Evolutionary conservation across 805 yeast genomes (phyloP).

Genomic region (Barnettozyma pratensis): DNA sequence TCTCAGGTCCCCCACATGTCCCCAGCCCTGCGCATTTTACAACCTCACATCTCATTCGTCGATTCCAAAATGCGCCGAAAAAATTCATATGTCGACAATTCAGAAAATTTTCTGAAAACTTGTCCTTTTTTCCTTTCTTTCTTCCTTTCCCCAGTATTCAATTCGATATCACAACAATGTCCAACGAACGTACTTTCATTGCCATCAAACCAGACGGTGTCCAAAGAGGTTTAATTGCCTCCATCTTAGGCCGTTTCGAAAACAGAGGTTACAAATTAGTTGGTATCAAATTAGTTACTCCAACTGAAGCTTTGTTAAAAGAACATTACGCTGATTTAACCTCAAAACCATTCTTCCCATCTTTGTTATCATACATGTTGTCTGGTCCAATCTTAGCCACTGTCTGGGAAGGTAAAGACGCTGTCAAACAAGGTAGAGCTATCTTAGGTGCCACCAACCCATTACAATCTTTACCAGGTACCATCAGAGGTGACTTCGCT

Average conservation of each 20-base stretch:
- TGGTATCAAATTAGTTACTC: conserved; percentile 85
- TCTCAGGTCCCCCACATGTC: background rate
- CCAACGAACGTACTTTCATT: conserved; percentile 80
- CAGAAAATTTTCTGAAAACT: background rate
- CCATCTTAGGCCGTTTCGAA: conserved; percentile 91
- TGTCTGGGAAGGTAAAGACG: conserved; percentile 99
- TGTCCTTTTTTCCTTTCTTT: background rate
- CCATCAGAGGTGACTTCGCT: conserved; percentile 99
- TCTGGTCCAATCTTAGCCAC: conserved; percentile 99
- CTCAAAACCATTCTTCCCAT: conserved; percentile 97
- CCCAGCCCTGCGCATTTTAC: no score
- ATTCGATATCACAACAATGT: conserved; percentile 17
- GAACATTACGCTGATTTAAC: conserved; percentile 95
- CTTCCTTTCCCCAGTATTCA: background rate
- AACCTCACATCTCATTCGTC: background rate
- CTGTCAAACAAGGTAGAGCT: conserved; percentile 96
- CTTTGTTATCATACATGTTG: conserved; percentile 90
- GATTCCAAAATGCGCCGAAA: background rate
- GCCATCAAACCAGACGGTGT: conserved; percentile 99
- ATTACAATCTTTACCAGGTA: conserved; percentile 94
- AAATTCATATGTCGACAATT: background rate
- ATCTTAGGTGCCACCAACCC: conserved; percentile 99
- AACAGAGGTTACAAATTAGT: conserved; percentile 97
- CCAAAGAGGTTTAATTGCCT: conserved; percentile 94
- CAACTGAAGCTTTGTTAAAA: conserved; percentile 82